Percentiles rank a stretch among this genome's conserved stretches.
Evolutionary conservation across 192 early-diverging fungal genomes (phyloP).

Genomic region (Paraglomus occultum): DNA sequence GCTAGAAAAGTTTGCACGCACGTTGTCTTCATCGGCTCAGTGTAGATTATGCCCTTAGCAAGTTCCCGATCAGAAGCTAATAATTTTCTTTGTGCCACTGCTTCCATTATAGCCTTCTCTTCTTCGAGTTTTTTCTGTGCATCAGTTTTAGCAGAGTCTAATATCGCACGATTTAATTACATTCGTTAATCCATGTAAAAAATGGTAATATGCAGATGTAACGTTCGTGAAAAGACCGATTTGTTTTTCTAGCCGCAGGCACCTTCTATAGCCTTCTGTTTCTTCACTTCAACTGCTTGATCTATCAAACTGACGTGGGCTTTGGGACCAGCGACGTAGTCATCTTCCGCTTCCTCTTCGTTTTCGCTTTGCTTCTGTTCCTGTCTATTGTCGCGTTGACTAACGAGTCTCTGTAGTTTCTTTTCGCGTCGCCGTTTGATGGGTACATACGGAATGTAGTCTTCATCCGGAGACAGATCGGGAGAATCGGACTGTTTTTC

Average conservation of each 20-base stretch:
- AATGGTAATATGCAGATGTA: slow-evolving; percentile 12
- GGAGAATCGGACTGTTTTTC: not conserved
- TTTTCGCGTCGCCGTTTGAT: slow-evolving; percentile 61
- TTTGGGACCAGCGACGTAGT: slow-evolving; percentile 52
- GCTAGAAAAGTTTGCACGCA: slow-evolving; percentile 25
- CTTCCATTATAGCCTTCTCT: slow-evolving; percentile 78
- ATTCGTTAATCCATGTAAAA: slow-evolving; percentile 34
- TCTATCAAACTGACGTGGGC: slow-evolving; percentile 78
- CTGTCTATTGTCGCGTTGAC: slow-evolving; percentile 34
- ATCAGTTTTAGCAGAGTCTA: slow-evolving; percentile 60
- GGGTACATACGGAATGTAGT: slow-evolving; percentile 79
- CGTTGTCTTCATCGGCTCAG: slow-evolving; percentile 78
- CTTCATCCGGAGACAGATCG: slow-evolving; percentile 38
- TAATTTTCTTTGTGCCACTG: slow-evolving; percentile 74
- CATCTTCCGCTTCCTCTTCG: slow-evolving; percentile 47
- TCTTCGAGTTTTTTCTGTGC: slow-evolving; percentile 80
- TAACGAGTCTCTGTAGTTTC: slow-evolving; percentile 46
- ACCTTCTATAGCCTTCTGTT: slow-evolving; percentile 54
- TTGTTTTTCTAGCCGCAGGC: not conserved
- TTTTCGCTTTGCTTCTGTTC: slow-evolving; percentile 33
- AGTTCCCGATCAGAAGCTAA: slow-evolving; percentile 84
- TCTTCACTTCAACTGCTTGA: slow-evolving; percentile 74
- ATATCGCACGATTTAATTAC: not conserved
- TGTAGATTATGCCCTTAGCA: slow-evolving; percentile 84
- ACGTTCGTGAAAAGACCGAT: no score